Conservation (phyloP, 441 rosid species). For the Daphne laureola region DNA sequence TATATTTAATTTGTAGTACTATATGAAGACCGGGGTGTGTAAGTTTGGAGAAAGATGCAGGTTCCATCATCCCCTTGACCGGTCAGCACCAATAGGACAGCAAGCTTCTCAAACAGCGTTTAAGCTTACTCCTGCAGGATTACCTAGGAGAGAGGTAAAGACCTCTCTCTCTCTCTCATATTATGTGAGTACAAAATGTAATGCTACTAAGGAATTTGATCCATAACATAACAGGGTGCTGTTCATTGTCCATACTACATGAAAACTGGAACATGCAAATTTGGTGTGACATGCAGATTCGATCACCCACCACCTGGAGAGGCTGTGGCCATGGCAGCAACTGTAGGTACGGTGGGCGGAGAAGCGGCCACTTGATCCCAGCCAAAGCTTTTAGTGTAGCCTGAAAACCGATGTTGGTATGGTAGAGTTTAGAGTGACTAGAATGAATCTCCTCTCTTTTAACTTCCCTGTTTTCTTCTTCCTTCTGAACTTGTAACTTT, state of each 20-base stretch:
- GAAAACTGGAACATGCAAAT: constrained; percentile 91
- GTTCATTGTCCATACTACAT: constrained; percentile 82
- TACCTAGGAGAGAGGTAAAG: constrained; percentile 87
- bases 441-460: too few relatives aligned
- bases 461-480: too few relatives aligned
- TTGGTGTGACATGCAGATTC: constrained; percentile 71
- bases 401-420: too few relatives aligned
- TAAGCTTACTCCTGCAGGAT: constrained; percentile 89
- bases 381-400: too few relatives aligned
- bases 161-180: too few relatives aligned
- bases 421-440: too few relatives aligned
- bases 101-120: constrained; percentile 39
- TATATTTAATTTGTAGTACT: constrained; percentile 39
- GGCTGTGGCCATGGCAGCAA: constrained; percentile 48
- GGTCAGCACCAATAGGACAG: constrained; percentile 33
- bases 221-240: constrained; percentile 40
- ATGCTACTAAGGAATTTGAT: too few relatives aligned
- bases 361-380: constrained; percentile 4
- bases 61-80: constrained; percentile 79
- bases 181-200: too few relatives aligned
- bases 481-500: too few relatives aligned
- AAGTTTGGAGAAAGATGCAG: constrained; percentile 80
- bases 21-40: constrained; percentile 91
- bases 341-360: constrained; percentile 29
- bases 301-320: constrained; percentile 98